Evolutionary conservation across 2,329 filamentous ascomycete species (phyloP).

Genomic region (Anthostomella pinea): DNA sequence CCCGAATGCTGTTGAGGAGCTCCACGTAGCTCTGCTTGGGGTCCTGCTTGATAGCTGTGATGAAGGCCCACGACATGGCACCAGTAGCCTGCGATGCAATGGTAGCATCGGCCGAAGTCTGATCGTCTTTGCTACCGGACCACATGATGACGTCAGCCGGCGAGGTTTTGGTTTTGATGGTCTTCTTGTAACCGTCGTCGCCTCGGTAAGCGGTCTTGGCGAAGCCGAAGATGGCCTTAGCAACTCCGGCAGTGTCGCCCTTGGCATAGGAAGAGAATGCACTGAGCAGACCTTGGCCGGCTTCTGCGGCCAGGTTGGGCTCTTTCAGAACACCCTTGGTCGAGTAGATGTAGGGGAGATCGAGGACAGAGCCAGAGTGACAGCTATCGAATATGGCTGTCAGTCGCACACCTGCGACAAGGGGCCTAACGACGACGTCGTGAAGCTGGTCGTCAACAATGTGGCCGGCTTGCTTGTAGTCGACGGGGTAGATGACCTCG

Average conservation of each 20-base stretch:
- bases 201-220: conserved; percentile 87
- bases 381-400: conserved; percentile 66
- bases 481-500: conserved; percentile 80
- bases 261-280: conserved; percentile 57
- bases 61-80: conserved; percentile 98
- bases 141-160: conserved; percentile 97
- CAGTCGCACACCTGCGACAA: conserved; percentile 54
- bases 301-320: conserved; percentile 66
- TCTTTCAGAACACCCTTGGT: conserved; percentile 67
- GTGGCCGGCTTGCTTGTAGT: conserved; percentile 75
- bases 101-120: conserved; percentile 93
- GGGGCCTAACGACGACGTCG: conserved; percentile 62
- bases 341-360: conserved; percentile 67
- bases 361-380: conserved; percentile 64
- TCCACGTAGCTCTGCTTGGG: conserved; percentile 98
- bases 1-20: conserved; percentile 91
- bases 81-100: conserved; percentile 89
- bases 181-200: conserved; percentile 75
- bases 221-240: conserved; percentile 75
- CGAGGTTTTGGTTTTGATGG: conserved; percentile 85
- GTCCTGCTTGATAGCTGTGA: conserved; percentile 89
- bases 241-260: conserved; percentile 80
- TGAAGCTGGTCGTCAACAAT: conserved; percentile 86
- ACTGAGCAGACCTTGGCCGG: conserved; percentile 60
- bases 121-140: conserved; percentile 93